Evolutionary conservation across 2,329 filamentous ascomycete genomes (phyloP).

Genomic region (Ophiostoma sp.): DNA sequence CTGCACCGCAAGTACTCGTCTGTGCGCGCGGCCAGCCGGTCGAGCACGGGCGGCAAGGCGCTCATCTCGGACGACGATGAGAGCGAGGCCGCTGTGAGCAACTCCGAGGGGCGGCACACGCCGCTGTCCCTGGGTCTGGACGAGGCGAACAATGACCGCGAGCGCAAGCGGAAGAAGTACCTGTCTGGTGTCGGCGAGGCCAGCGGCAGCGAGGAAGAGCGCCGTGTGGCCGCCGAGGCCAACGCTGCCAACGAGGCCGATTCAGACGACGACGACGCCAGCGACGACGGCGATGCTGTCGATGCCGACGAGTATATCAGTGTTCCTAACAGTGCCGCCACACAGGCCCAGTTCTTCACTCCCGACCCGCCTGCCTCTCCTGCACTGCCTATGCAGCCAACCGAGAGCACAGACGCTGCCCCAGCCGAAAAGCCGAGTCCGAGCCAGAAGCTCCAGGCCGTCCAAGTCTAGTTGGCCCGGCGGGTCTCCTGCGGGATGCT

Average conservation of each 20-base stretch:
- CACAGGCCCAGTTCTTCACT: conserved; percentile 44
- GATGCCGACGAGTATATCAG: conserved; percentile 35
- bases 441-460: conserved; percentile 16
- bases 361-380: conserved; percentile 44
- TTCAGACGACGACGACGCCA: conserved; percentile 29
- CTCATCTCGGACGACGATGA: conserved; percentile 56
- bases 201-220: conserved; percentile 23
- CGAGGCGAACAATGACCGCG: conserved; percentile 34
- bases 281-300: conserved; percentile 24
- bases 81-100: conserved; percentile 60
- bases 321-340: conserved; percentile 35
- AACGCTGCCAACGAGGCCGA: conserved; percentile 30
- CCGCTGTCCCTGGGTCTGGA: conserved; percentile 54
- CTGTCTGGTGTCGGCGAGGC: conserved; percentile 25
- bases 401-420: neutral
- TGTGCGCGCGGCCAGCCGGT: conserved; percentile 45
- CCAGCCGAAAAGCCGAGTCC: neutral
- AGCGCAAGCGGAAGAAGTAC: conserved; percentile 29
- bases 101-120: conserved; percentile 59
- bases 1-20: conserved; percentile 61
- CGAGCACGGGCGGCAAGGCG: conserved; percentile 31
- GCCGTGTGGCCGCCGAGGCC: conserved; percentile 33
- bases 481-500: neutral
- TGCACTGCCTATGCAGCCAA: neutral
- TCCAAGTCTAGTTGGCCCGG: conserved; percentile 18